These are phyloP conservation scores for Alisma plantagoaquatica DNA, from an alignment of 106 monocot genomes.

Conservation along the genomic window DNA sequence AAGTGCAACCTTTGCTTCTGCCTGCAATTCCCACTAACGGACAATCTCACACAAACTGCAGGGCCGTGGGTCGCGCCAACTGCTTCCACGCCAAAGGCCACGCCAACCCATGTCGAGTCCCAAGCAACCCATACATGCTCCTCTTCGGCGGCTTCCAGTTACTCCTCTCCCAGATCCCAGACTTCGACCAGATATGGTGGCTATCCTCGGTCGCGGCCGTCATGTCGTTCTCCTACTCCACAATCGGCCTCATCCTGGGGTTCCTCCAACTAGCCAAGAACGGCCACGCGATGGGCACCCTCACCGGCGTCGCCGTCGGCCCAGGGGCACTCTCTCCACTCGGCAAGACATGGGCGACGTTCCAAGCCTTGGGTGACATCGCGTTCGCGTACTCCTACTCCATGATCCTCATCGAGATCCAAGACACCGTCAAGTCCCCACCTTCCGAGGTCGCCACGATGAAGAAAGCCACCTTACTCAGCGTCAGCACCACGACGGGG, in stretches of 20 bases:
- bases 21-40: too few species aligned
- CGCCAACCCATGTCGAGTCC: conserved; percentile 16
- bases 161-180: conserved; percentile 65
- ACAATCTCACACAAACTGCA: too few species aligned
- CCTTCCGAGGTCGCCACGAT: conserved; percentile 50
- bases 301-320: conserved; percentile 29
- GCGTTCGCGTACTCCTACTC: conserved; percentile 53
- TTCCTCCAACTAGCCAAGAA: conserved; percentile 34
- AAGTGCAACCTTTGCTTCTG: too few species aligned
- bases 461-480: conserved; percentile 35
- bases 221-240: conserved; percentile 81
- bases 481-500: conserved; percentile 28
- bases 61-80: conserved; percentile 43
- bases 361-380: conserved; percentile 47
- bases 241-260: conserved; percentile 48
- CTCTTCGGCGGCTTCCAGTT: conserved; percentile 44
- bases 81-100: conserved; percentile 59
- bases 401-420: conserved; percentile 42
- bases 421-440: conserved; percentile 57
- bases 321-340: conserved; percentile 18
- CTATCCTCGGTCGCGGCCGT: conserved; percentile 69
- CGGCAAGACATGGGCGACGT: conserved; percentile 29
- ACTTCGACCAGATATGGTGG: conserved; percentile 75
- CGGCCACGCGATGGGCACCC: conserved; percentile 17
- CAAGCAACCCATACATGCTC: conserved; percentile 64